Evolutionary conservation across 768 basidiomycete species (phyloP), one percentile per base, ranked within the genome.

Genomic region (Leccinum incarnatum): DNA sequence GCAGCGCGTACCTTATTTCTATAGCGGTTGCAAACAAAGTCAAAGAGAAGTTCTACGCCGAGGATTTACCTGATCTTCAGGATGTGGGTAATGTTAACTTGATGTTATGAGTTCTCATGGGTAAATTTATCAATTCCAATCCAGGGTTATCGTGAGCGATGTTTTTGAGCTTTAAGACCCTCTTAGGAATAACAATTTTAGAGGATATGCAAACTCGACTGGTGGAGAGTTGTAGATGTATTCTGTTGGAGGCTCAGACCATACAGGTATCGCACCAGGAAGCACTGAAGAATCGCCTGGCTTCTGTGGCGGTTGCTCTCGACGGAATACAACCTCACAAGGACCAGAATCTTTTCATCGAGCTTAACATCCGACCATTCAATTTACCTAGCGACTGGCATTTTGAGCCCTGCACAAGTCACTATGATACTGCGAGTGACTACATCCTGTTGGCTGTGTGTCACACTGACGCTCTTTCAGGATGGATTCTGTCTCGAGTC

Each of bases 261-360:
- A 72, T 91, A 34, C 84, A 89, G 53, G 63, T 76, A 45, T 73
- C 66, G 12, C 87, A 92, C 69, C 76, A 89, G 17, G 83, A 89
- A 53, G 61, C 69, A 37, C 70, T 89, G 53, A 88, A 84, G 65
- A 71, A 69, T 45, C 82, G 80, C 40, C 72, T 86, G 51, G 67
- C 71, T 17, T 69, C 69, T 14, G 81, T 83, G 34, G 79, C 83
- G 59, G 63, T 65, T 1, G 79, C 81, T 11, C 73, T 92, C 32
- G 74, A 68, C 23, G 74, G 76, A 30, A 79, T 93, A 9, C 76
- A 87, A 61, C 76, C 85, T 14, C 65, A 72, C 21, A 77, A 79
- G 64, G 92, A 93, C 62, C 87, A 92, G 67, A 78, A 76, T 51
- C 74, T 92, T 30, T 94, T 87, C 75, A 81, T 92, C 29, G 79